phyloP scores from a whole-genome alignment of 306 rosid genomes.

The Malus sylvestris region DNA sequence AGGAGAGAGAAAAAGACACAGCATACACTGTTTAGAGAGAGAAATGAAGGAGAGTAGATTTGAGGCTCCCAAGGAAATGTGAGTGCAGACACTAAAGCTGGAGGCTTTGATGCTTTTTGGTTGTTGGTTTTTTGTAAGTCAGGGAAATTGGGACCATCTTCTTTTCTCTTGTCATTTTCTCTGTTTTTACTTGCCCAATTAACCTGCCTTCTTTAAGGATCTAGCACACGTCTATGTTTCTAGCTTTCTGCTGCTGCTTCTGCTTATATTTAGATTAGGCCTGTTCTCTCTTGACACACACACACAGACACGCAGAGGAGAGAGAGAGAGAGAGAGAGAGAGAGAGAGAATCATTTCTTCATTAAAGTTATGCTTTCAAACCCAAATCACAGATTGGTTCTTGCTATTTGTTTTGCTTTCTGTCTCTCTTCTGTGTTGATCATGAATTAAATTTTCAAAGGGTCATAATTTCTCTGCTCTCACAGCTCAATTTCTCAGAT shows the following conservation, averaged over 20 bases:
- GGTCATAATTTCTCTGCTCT: no score
- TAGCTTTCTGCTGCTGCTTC: slow-evolving; percentile 44
- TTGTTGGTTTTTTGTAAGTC: slow-evolving; percentile 33
- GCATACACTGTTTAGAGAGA: slow-evolving; percentile 31
- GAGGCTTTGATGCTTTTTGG: slow-evolving; percentile 43
- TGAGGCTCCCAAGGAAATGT: slow-evolving; percentile 64
- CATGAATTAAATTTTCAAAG: no score
- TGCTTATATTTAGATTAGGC: slow-evolving; percentile 32
- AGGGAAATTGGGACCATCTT: slow-evolving; percentile 50
- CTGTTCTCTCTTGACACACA: not conserved
- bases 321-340: not conserved
- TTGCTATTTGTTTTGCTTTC: not conserved
- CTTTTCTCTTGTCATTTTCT: slow-evolving; percentile 39
- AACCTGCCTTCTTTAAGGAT: slow-evolving; percentile 44
- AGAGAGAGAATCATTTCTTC: slow-evolving; percentile 21
- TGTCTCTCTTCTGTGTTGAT: no score
- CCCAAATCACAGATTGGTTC: slow-evolving; percentile 7
- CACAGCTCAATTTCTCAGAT: not conserved
- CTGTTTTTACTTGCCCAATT: slow-evolving; percentile 37
- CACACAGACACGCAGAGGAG: not conserved
- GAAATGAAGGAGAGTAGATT: slow-evolving; percentile 26
- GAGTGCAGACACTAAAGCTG: slow-evolving; percentile 63
- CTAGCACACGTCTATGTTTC: slow-evolving; percentile 44
- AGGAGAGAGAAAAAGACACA: slow-evolving; percentile 13
- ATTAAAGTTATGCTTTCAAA: slow-evolving; percentile 19